Conservation (phyloP, 257 asterid genomes). For the Lithospermum erythrorhizon region DNA sequence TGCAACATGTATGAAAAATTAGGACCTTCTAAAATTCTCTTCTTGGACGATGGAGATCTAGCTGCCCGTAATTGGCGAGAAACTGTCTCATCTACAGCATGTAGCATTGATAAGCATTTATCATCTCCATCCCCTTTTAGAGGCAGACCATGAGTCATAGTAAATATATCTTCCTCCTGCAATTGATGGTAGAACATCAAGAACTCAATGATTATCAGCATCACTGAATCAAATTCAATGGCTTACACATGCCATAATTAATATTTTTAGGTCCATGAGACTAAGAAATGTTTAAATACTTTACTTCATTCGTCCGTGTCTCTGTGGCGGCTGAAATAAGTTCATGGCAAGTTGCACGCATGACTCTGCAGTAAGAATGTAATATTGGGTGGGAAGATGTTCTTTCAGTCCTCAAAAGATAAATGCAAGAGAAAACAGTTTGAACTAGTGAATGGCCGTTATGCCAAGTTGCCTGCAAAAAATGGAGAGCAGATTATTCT, state of each 20-base stretch:
- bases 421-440: conserved; percentile 86
- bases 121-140: conserved; percentile 88
- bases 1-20: neutral
- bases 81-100: conserved; percentile 87
- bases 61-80: conserved; percentile 90
- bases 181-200: neutral
- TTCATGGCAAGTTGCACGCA: conserved; percentile 76
- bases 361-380: conserved; percentile 76
- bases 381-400: conserved; percentile 75
- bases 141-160: conserved; percentile 85
- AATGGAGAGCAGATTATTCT: conserved; percentile 5
- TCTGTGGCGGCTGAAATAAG: conserved; percentile 84
- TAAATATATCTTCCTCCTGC: conserved; percentile 94
- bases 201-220: neutral
- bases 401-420: conserved; percentile 87
- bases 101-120: conserved; percentile 76
- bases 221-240: neutral
- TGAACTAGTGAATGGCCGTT: conserved; percentile 94
- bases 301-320: conserved; percentile 96
- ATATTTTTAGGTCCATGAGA: neutral
- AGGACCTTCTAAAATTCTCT: conserved; percentile 63
- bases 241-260: neutral
- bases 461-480: conserved; percentile 95
- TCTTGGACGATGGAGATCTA: conserved; percentile 59
- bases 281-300: conserved; percentile 16